Conservation (phyloP, 2,329 filamentous ascomycete species). For the Epichloe sp. region DNA sequence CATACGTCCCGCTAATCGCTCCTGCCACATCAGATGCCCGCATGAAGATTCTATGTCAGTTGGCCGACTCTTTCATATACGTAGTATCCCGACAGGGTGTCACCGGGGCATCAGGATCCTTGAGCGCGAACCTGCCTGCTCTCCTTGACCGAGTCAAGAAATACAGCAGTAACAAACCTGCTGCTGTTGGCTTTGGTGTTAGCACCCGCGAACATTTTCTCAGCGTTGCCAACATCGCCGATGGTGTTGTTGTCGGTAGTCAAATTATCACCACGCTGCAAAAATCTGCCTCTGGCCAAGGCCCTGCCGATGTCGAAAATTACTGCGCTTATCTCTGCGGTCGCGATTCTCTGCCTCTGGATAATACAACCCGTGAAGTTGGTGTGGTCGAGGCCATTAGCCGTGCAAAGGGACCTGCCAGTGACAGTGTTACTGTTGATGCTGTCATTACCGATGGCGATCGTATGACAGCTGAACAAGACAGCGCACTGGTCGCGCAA, state of each 20-base stretch:
- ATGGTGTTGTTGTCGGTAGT: conserved; percentile 92
- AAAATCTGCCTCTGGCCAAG: conserved; percentile 17
- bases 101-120: conserved; percentile 72
- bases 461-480: conserved; percentile 43
- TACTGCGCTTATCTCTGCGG: conserved; percentile 64
- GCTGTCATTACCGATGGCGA: conserved; percentile 54
- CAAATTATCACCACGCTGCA: conserved; percentile 76
- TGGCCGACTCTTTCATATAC: conserved; percentile 98
- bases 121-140: conserved; percentile 71
- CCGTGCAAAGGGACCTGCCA: conserved; percentile 30
- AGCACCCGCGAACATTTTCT: conserved; percentile 91
- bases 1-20: conserved; percentile 93
- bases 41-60: conserved; percentile 91
- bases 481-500: conserved; percentile 61
- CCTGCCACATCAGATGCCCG: conserved; percentile 83
- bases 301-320: conserved; percentile 61
- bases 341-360: conserved; percentile 23
- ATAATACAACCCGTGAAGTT: conserved; percentile 46
- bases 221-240: conserved; percentile 69
- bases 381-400: conserved; percentile 56
- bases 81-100: conserved; percentile 96
- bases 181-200: conserved; percentile 90
- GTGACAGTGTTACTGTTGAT: conserved; percentile 36
- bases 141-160: conserved; percentile 77
- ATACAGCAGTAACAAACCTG: conserved; percentile 81